Evolutionary conservation across 129 eudicot genomes (phyloP), one percentile per base, ranked within the genome.

Genomic region (Flaveria ramosissima): DNA sequence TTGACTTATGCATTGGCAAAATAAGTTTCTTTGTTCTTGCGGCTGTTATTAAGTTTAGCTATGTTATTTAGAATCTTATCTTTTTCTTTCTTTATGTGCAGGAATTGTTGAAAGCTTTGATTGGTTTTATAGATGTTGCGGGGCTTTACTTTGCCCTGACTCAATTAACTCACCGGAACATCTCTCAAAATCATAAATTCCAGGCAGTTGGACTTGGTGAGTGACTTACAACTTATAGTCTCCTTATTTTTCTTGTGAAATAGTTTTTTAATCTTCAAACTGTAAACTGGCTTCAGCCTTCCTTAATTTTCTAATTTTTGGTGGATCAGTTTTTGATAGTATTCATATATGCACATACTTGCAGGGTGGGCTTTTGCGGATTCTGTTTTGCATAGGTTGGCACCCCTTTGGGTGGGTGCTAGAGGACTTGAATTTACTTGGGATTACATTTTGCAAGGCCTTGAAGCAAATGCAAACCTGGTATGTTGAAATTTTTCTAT

Each of bases 361-460:
- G 77, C 90, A 94, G 99, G 99, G 23, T 94, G 99, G 99, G 97
- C 99, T 62, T 94, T 94, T 84, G 99, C 99, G 68, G 97, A 94
- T 82, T 81, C 99, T 77, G 89, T 94, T 82, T 85, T 94, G 78
- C 99, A 94, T 74, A 87, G 99, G 71, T 77, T 94, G 81, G 96
- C 92, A 69, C 99, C 99, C 36, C 96, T 94, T 75, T 94, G 99
- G 99, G 93, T 94, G n/a, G 99, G 99, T 83, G 99, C 99, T 26
- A 89, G 97, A 82, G 99, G 99, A 62, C 78, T 94, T 74, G 99
- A 94, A 77, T 94, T 94, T 66, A 94, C 99, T 21, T 94, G 99
- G 99, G 99, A 94, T 51, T 94, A 82, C 82, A 71, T 94, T 77
- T 84, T 91, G 77, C 99, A 94, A 79, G 99, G 99, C 41, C 97